Conservation (phyloP, 345 rosid species). For the Geranium rotundifolium region DNA sequence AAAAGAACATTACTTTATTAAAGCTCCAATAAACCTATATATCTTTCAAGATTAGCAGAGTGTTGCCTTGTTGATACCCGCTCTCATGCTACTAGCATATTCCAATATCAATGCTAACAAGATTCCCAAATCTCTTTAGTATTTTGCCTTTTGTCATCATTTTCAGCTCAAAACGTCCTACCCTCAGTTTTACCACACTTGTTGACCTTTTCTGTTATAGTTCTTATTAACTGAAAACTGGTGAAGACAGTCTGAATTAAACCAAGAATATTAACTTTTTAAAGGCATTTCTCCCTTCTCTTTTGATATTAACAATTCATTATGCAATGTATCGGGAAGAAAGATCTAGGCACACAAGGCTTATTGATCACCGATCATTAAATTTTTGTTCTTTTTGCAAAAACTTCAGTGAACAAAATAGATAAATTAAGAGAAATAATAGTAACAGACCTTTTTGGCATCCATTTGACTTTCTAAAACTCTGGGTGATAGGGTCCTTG, state of each 20-base stretch:
- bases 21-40: too few relatives aligned
- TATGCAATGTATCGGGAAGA: not conserved
- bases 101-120: too few relatives aligned
- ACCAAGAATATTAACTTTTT: not conserved
- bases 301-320: not conserved
- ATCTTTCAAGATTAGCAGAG: too few relatives aligned
- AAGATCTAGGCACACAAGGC: not conserved
- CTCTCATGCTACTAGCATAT: too few relatives aligned
- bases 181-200: too few relatives aligned
- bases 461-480: constrained; percentile 95
- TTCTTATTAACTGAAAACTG: not conserved
- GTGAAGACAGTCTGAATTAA: not conserved
- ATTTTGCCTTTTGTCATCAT: too few relatives aligned
- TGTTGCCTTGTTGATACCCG: too few relatives aligned
- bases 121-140: not conserved
- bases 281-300: not conserved
- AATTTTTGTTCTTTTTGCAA: too few relatives aligned
- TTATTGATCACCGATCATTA: not conserved
- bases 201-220: not conserved
- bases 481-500: constrained; percentile 92
- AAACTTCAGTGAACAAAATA: not conserved
- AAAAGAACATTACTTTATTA: too few relatives aligned
- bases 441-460: constrained; percentile 71
- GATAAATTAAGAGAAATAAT: not conserved
- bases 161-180: too few relatives aligned